Base-by-base conservation (phyloP, 108 stramenopile species). In the Aurantiochytrium sp. region DNA sequence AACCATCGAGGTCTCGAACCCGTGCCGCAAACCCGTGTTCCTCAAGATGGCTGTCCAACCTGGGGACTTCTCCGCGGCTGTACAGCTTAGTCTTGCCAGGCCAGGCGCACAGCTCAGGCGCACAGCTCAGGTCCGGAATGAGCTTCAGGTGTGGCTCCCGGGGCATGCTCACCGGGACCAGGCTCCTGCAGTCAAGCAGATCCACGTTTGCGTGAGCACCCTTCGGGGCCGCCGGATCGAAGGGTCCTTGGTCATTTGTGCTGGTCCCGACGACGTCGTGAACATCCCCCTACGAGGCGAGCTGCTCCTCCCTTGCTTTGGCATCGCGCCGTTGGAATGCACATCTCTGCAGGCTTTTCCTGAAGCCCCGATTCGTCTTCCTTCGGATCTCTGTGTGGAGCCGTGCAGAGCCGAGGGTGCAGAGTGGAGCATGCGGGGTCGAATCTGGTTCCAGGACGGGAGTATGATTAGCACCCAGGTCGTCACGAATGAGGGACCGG, bases 231-330 rank as follows among this genome's bases (percentile, higher is more conserved):
- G 73, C 50, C 6, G 10, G 73, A 12, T 81, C 12, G 73, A 0
- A 3, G 45, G 73, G 12, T 48, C 42, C 1, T 48, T 81, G 42
- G 42, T 48, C 15, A 19, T 81, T 1, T 81, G 73, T n/a, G 73
- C 73, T 48, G 42, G 73, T 81, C 24, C 2, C 50, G 73, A 30
- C 2, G 1, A 22, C 10, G 3, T 81, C 19, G 5, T n/a, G 12
- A 0, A 81, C 12, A n/a, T 81, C 0, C 73, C 73, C 0, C 10
- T 81, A 2, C 73, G 37, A 1, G 73, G 73, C 0, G 0, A n/a
- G 45, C 73, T 81, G 50, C 45, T 81, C 0, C 73, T 81, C 5
- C 73, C 73, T 12, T 81, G 73, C 73, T 81, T 81, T 48, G 42
- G 10, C 5, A 41, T 81, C 3, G 45, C 73, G 10, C 6, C 73